phyloP scores from a whole-genome alignment of 2,329 filamentous ascomycete species.

The Torrubiellomyces zombiae region DNA sequence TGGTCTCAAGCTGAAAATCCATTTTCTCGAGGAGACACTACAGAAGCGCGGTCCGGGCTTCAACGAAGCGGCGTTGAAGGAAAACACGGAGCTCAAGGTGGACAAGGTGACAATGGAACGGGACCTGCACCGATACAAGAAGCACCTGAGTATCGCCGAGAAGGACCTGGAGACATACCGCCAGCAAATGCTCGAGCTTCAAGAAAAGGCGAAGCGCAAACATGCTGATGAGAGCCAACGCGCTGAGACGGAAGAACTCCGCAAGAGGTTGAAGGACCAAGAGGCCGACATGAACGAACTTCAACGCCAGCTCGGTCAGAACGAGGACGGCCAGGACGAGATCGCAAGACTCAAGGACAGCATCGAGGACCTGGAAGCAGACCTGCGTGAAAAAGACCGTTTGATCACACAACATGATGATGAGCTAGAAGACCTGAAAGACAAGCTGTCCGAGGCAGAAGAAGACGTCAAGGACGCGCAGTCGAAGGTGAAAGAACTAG shows the following conservation, averaged over 20 bases:
- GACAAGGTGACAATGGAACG: slow-evolving; percentile 78
- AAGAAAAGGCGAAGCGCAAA: slow-evolving; percentile 63
- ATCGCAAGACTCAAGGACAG: slow-evolving; percentile 55
- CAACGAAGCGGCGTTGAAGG: slow-evolving; percentile 74
- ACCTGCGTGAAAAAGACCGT: slow-evolving; percentile 60
- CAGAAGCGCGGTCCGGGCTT: slow-evolving; percentile 78
- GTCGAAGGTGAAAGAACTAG: slow-evolving; percentile 33
- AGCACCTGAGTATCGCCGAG: slow-evolving; percentile 67
- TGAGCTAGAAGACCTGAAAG: slow-evolving; percentile 51
- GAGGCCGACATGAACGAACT: slow-evolving; percentile 45
- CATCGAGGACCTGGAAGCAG: slow-evolving; percentile 58
- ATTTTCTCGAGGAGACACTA: slow-evolving; percentile 85
- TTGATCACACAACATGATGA: slow-evolving; percentile 59
- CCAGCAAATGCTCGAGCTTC: slow-evolving; percentile 64
- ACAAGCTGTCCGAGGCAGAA: slow-evolving; percentile 33
- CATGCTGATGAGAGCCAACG: slow-evolving; percentile 56
- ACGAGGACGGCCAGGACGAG: slow-evolving; percentile 39
- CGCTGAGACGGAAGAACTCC: slow-evolving; percentile 40
- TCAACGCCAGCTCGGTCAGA: slow-evolving; percentile 38
- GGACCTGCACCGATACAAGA: slow-evolving; percentile 75
- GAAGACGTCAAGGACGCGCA: slow-evolving; percentile 41
- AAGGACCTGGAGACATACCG: slow-evolving; percentile 73
- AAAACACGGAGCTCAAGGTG: slow-evolving; percentile 93
- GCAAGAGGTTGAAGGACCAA: slow-evolving; percentile 37
- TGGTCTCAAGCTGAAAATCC: slow-evolving; percentile 87